Percentiles rank a stretch among this genome's conserved stretches.
These are phyloP conservation scores for Hypericum androsaemum DNA, from an alignment of 345 rosid genomes.

Conservation along the genomic window DNA sequence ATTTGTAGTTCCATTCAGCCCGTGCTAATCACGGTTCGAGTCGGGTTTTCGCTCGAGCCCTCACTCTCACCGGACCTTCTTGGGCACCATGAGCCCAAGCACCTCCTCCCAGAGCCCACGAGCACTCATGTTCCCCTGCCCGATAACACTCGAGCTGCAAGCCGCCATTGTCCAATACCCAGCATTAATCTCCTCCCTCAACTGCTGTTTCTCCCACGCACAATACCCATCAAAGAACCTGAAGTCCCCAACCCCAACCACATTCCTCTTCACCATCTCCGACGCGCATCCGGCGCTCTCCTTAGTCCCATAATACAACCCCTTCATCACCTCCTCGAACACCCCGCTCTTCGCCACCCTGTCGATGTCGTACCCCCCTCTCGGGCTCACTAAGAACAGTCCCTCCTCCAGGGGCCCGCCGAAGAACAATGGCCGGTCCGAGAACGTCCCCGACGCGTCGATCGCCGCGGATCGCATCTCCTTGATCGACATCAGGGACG, in stretches of 20 bases:
- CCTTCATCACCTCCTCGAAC: constrained; percentile 23
- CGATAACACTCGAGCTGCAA: constrained; percentile 24
- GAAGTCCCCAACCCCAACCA: constrained; percentile 21
- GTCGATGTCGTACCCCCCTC: constrained; percentile 13
- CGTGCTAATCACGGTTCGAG: too few relatives aligned
- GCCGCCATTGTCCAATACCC: constrained; percentile 24
- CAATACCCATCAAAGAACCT: constrained; percentile 27
- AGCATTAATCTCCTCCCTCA: constrained; percentile 18
- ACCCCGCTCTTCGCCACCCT: constrained; percentile 18
- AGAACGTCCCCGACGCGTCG: constrained; percentile 12
- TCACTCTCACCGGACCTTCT: constrained; percentile 41
- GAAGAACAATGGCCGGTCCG: constrained; percentile 18
- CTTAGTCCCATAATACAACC: constrained; percentile 22
- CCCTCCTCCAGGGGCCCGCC: constrained; percentile 27
- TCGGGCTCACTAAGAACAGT: constrained; percentile 19
- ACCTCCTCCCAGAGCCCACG: constrained; percentile 75
- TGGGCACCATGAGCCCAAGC: constrained; percentile 49
- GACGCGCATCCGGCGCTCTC: constrained; percentile 18
- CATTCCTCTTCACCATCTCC: constrained; percentile 26
- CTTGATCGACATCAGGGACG: constrained; percentile 29
- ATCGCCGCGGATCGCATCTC: constrained; percentile 18
- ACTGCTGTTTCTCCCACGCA: constrained; percentile 23
- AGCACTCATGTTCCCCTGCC: constrained; percentile 32
- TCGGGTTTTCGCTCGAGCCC: too few relatives aligned
- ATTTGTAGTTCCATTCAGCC: too few relatives aligned